These are phyloP conservation scores for Phlyctochytrium planicorne DNA, from an alignment of 192 early-diverging fungal genomes.

Conservation along the genomic window DNA sequence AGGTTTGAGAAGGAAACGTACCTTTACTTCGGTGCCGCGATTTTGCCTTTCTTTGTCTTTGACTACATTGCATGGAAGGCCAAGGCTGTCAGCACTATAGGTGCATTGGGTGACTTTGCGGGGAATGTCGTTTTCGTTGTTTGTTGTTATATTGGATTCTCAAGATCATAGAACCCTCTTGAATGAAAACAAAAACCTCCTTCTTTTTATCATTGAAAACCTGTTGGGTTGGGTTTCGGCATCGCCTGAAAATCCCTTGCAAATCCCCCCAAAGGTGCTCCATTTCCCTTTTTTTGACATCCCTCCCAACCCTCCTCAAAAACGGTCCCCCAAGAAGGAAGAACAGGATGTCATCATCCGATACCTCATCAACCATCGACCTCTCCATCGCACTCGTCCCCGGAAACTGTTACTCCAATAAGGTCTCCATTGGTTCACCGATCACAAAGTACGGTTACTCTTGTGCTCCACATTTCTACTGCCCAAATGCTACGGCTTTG, in stretches of 20 bases:
- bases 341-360: too few species aligned
- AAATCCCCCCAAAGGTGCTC: too few species aligned
- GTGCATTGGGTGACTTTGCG: background rate
- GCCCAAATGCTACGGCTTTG: constrained; percentile 13
- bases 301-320: too few species aligned
- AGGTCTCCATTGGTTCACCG: constrained; percentile 9
- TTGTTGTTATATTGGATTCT: too few species aligned
- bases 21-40: constrained; percentile 3
- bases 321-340: too few species aligned
- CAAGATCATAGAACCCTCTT: too few species aligned
- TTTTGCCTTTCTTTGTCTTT: constrained; percentile 10
- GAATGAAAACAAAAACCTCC: too few species aligned
- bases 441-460: constrained; percentile 15
- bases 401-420: constrained; percentile 16
- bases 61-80: background rate
- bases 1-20: background rate
- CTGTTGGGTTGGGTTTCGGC: too few species aligned
- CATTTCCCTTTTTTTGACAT: too few species aligned
- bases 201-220: too few species aligned
- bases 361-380: background rate
- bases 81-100: background rate
- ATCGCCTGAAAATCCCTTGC: too few species aligned
- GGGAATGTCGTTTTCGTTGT: constrained; percentile 7
- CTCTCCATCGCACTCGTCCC: background rate
- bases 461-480: constrained; percentile 22